Evolutionary conservation across 179 eudicot species (phyloP).

Genomic region (Pouteria campechiana): DNA sequence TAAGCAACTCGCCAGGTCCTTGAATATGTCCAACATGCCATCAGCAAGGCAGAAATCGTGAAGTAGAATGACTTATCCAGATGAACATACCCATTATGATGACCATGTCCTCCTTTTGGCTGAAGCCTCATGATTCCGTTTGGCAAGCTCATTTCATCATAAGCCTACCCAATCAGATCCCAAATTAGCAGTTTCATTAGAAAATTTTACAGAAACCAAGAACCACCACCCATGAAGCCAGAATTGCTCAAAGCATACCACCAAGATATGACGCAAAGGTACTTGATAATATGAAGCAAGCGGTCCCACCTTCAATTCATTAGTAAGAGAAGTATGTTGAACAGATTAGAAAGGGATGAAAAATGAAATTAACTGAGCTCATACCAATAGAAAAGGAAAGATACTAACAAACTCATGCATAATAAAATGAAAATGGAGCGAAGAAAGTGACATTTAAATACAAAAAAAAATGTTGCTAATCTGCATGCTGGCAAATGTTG

Average conservation of each 20-base stretch:
- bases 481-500: too few species aligned
- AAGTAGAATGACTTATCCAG: neutral
- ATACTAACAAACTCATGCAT: too few species aligned
- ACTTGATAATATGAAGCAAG: conserved; percentile 94
- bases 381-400: too few species aligned
- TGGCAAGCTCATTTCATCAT: conserved; percentile 96
- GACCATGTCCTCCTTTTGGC: conserved; percentile 94
- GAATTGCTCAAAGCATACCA: conserved; percentile 42
- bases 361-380: too few species aligned
- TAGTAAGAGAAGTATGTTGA: neutral
- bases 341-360: too few species aligned
- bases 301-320: conserved; percentile 57
- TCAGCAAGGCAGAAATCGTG: too few species aligned
- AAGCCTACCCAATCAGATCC: conserved; percentile 31
- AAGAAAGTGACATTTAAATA: too few species aligned
- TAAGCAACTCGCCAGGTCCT: neutral
- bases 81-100: conserved; percentile 85
- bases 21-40: too few species aligned
- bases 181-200: neutral
- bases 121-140: conserved; percentile 94
- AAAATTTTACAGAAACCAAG: neutral
- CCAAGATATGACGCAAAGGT: conserved; percentile 75
- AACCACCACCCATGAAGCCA: neutral
- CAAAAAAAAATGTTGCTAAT: too few species aligned
- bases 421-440: too few species aligned